phyloP scores from a whole-genome alignment of 805 yeast genomes.

The Nakazawaea holstii region DNA sequence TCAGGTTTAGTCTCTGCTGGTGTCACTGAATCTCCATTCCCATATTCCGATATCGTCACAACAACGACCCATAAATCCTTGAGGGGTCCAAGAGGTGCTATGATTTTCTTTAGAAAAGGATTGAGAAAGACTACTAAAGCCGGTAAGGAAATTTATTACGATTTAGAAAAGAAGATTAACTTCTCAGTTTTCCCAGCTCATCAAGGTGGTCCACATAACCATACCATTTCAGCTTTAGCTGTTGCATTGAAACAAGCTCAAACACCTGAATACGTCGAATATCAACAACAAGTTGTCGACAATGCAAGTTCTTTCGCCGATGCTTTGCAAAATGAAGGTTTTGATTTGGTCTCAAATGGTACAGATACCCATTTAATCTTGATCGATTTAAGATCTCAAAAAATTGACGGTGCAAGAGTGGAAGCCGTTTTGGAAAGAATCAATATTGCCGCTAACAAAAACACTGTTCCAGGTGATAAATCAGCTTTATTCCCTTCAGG shows the following conservation, averaged over 20 bases:
- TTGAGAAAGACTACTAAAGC: conserved; percentile 75
- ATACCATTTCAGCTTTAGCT: conserved; percentile 93
- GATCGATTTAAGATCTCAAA: conserved; percentile 71
- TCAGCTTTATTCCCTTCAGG: conserved; percentile 97
- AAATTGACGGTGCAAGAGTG: conserved; percentile 93
- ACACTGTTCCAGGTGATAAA: conserved; percentile 94
- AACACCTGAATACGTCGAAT: conserved; percentile 80
- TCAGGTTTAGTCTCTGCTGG: conserved; percentile 95
- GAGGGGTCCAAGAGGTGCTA: conserved; percentile 98
- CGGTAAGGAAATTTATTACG: conserved; percentile 82
- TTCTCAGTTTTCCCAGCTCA: conserved; percentile 99
- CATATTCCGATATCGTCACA: conserved; percentile 91
- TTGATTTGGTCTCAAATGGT: conserved; percentile 82
- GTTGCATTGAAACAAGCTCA: conserved; percentile 91
- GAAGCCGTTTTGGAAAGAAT: conserved; percentile 85
- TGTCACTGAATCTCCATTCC: conserved; percentile 89
- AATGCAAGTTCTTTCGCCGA: conserved; percentile 77
- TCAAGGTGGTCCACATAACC: conserved; percentile 99
- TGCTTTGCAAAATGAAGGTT: conserved; percentile 60
- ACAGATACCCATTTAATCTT: conserved; percentile 93
- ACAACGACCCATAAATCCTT: conserved; percentile 97
- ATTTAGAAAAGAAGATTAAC: conserved; percentile 86
- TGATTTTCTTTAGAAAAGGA: conserved; percentile 96
- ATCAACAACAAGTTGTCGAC: conserved; percentile 76
- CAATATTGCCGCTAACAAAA: conserved; percentile 93